Base-by-base conservation (phyloP, 495 filamentous ascomycete species). In the Aspergillus nanangensis region DNA sequence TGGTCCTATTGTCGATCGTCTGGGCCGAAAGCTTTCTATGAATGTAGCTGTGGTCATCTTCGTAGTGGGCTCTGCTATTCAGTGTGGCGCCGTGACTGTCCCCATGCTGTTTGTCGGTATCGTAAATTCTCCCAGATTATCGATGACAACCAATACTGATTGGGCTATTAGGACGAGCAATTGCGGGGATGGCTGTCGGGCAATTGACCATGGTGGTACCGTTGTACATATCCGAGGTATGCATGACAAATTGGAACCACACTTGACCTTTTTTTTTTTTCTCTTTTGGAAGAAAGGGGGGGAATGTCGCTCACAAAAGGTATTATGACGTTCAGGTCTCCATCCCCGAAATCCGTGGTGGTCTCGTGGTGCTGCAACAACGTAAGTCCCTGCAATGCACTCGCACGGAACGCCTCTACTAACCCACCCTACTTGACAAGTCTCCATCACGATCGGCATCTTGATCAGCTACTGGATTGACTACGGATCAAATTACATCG, bases 391-490 rank as follows among this genome's bases (percentile, higher is more conserved):
- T n/a, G n/a, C n/a, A n/a, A n/a, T n/a, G n/a, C n/a, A n/a, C 17
- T 14, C 15, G 19, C 11, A 13, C 42, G 10, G 39, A 17, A 7
- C 10, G 4, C 17, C 21, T 21, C 4, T 1, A 14, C 11, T 1
- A 10, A 29, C 13, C 29, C 24, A 34, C 24, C 14, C 7, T 27
- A 13, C 43, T 38, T 47, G 27, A 46, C 13, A 13, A 68, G 65
- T 87, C 76, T 87, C 87, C 15, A 87, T 92, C 51, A 87, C 82
- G 24, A 80, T 89, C 41, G 89, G 89, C 20, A 92, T 95, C 63
- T 79, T 93, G 72, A 65, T 90, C 24, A 81, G 77, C 50, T 93
- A 90, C 70, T 94, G 88, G 87, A 87, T 90, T 52, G 81, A 88
- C 62, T 89, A 88, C 45, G 63, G 61, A 15, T 61, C 67, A 14